A percentile compares a stretch with the other conserved stretches of the same genome.
phyloP scores from a whole-genome alignment of 2,329 filamentous ascomycete genomes.

The Aquanectria penicillioides region DNA sequence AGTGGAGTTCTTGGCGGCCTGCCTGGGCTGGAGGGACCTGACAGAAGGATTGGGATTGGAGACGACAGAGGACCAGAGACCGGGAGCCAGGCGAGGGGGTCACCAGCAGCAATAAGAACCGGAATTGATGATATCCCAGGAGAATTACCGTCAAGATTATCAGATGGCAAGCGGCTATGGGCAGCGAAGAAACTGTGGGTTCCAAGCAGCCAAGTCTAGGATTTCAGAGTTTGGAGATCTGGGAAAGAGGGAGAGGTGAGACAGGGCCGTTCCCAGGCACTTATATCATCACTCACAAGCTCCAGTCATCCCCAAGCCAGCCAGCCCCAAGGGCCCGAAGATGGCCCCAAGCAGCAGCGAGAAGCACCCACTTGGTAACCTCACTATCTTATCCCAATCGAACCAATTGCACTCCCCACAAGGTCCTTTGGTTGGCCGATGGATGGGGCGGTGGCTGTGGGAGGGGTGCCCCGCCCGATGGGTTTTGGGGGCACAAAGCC shows the following conservation, averaged over 20 bases:
- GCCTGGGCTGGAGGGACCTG: neutral
- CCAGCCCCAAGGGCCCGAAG: neutral
- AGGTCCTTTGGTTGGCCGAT: conserved; percentile 26
- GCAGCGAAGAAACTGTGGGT: neutral
- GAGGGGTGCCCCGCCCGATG: conserved; percentile 19
- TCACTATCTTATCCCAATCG: conserved; percentile 21
- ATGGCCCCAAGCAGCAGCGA: neutral
- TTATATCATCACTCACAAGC: conserved; percentile 8
- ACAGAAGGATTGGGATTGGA: neutral
- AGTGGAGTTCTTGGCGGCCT: conserved; percentile 4
- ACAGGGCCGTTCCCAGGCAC: neutral
- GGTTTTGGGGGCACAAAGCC: neutral
- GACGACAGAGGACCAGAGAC: neutral
- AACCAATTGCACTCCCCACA: conserved; percentile 11
- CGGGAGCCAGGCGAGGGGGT: too few species aligned
- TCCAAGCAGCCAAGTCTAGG: neutral
- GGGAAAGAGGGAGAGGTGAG: neutral
- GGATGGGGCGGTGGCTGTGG: conserved; percentile 29
- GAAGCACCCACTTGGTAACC: neutral
- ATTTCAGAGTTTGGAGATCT: neutral
- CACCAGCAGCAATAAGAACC: conserved; percentile 7
- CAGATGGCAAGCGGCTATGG: conserved; percentile 6
- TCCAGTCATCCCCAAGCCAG: neutral
- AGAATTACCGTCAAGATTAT: conserved; percentile 8
- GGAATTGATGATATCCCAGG: conserved; percentile 11